A percentile compares a stretch with the other conserved stretches of the same genome.
These are phyloP conservation scores for Trametes punicea DNA, from an alignment of 768 basidiomycete species.

Conservation along the genomic window DNA sequence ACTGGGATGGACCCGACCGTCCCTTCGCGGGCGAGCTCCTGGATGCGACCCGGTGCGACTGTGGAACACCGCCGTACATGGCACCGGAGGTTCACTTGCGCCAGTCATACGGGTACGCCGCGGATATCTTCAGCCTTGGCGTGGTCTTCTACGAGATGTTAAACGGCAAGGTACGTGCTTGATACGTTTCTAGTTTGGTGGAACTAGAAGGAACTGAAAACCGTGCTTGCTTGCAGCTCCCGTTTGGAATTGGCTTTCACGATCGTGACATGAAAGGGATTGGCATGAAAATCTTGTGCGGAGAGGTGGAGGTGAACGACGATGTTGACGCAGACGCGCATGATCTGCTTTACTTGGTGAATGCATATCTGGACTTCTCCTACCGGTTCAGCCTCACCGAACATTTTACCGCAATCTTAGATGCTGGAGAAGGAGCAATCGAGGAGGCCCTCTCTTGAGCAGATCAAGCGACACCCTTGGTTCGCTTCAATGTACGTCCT, in stretches of 20 bases:
- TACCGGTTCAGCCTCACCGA: too few species aligned
- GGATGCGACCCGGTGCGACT: constrained; percentile 18
- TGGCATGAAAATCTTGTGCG: neutral
- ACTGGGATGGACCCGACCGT: constrained; percentile 17
- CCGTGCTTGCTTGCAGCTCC: neutral
- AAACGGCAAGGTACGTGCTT: constrained; percentile 12
- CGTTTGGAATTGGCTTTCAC: neutral
- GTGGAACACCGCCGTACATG: constrained; percentile 45
- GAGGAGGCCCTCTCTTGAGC: neutral
- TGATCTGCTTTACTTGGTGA: constrained; percentile 3
- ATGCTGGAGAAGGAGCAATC: constrained; percentile 8
- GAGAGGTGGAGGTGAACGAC: neutral
- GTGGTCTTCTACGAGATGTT: constrained; percentile 33
- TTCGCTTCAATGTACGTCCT: neutral
- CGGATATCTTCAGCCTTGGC: constrained; percentile 43
- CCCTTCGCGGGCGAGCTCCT: neutral
- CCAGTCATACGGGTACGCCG: constrained; percentile 37
- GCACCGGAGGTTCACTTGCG: constrained; percentile 39
- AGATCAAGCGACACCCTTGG: constrained; percentile 8
- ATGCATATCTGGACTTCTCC: neutral
- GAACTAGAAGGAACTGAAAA: neutral
- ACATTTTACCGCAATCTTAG: neutral
- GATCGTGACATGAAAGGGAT: neutral
- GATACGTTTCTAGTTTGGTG: too few species aligned
- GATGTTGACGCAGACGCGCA: neutral